Evolutionary conservation across 1,284 basidiomycete species (phyloP), one percentile per base, ranked within the genome.

Genomic region (Boletus austroedulis): DNA sequence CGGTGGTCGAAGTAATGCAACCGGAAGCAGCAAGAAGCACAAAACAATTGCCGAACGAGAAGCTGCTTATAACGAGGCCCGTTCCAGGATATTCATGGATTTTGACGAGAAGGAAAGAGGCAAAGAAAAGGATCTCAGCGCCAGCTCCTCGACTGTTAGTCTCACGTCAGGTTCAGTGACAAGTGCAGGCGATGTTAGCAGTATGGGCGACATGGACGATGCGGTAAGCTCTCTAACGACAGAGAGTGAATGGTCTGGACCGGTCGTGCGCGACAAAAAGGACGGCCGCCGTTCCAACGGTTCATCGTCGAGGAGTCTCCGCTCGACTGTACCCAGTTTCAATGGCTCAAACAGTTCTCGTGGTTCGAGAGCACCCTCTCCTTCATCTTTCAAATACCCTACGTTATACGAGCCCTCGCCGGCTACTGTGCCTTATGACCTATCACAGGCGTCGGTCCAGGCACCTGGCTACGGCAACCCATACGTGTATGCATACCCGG

Each of bases 1-100:
- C 28, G 84, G 86, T 45, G 84, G 86, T 10, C 80, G 85, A 54
- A 87, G 85, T 67, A 85, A 79, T 66, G 76, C 81, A 15, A 83
- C 82, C 19, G 81, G 80, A 44, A 78, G 81, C 62, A 78, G 73
- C 65, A 89, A 86, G 74, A 85, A 87, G 67, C 80, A 80, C 36
- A 82, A 83, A 75, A 91, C 90, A 3, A 86, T 92, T 41, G 86
- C 87, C 65, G 85, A 92, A 70, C 85, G 91, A 48, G 89, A 89
- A 67, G 91, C 89, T 3, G 90, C 88, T 15, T 93, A 93, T 66
- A 87, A 90, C 56, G 84, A 89, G 71, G 90, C 90, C 31, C 84
- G 91, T 45, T 85, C 84, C 38, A 82, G 90, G 55, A 93, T 93
- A 63, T 93, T 92, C 75, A 86, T 87, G 82, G 84, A 75, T 59